Conservation (phyloP, 1,284 basidiomycete genomes). For the Rhodotorula mucilaginosa region DNA sequence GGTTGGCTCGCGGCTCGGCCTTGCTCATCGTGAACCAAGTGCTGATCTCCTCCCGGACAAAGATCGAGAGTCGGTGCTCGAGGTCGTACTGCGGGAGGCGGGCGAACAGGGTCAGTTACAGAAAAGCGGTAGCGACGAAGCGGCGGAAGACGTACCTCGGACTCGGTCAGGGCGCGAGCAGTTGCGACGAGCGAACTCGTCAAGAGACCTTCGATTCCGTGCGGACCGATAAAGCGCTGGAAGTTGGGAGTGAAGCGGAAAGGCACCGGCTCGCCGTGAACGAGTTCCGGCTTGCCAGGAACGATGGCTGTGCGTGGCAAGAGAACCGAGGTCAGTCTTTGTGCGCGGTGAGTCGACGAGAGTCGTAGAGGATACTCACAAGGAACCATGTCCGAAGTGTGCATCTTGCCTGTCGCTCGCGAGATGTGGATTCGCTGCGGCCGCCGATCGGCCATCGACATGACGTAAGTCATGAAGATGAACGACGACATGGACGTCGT, state of each 20-base stretch:
- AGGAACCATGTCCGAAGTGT: slow-evolving; percentile 85
- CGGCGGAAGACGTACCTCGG: slow-evolving; percentile 64
- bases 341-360: neutral
- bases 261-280: slow-evolving; percentile 74
- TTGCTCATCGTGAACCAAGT: slow-evolving; percentile 58
- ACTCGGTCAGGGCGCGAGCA: slow-evolving; percentile 82
- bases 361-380: slow-evolving; percentile 54
- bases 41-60: slow-evolving; percentile 88
- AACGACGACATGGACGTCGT: slow-evolving; percentile 81
- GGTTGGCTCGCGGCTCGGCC: slow-evolving; percentile 53
- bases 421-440: slow-evolving; percentile 87
- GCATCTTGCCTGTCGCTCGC: slow-evolving; percentile 80
- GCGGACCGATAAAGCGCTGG: slow-evolving; percentile 86
- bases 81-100: slow-evolving; percentile 68
- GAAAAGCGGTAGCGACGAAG: neutral
- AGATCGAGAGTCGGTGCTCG: slow-evolving; percentile 82
- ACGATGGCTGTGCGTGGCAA: slow-evolving; percentile 50
- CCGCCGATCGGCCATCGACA: slow-evolving; percentile 78
- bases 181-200: slow-evolving; percentile 86
- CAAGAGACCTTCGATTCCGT: slow-evolving; percentile 85
- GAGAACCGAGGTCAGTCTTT: slow-evolving; percentile 4
- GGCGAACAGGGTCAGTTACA: slow-evolving; percentile 9
- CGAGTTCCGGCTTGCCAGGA: slow-evolving; percentile 43
- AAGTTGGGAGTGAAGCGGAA: slow-evolving; percentile 97
- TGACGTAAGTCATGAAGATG: slow-evolving; percentile 88